Evolutionary conservation across 805 yeast species (phyloP).

Genomic region (Starmerella potacharoeniae): DNA sequence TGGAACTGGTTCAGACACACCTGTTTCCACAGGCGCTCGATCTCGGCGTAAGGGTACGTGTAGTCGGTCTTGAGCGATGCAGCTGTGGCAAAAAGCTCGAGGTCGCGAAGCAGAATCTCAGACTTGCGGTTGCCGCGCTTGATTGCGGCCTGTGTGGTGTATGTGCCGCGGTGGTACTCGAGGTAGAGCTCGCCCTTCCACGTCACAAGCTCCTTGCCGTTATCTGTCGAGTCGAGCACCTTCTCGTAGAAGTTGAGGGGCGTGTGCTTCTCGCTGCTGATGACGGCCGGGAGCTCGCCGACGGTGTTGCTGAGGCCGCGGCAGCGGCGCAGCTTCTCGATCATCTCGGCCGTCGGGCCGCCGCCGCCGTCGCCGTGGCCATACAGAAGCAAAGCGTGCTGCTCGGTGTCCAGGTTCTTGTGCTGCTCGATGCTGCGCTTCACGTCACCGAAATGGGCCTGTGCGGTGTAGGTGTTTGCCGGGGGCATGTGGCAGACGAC

Average conservation of each 20-base stretch:
- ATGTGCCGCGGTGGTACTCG: slow-evolving; percentile 95
- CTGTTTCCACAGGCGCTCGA: slow-evolving; percentile 75
- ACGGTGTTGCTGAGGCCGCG: slow-evolving; percentile 80
- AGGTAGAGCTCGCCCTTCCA: slow-evolving; percentile 93
- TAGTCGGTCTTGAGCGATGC: slow-evolving; percentile 46
- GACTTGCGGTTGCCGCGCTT: slow-evolving; percentile 67
- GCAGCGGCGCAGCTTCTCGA: slow-evolving; percentile 83
- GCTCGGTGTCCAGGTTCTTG: slow-evolving; percentile 70
- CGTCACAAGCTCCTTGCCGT: slow-evolving; percentile 60
- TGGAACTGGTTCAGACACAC: slow-evolving; percentile 88
- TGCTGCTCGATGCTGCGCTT: slow-evolving; percentile 68
- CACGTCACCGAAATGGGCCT: slow-evolving; percentile 88
- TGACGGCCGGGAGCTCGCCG: slow-evolving; percentile 55
- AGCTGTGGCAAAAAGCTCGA: slow-evolving; percentile 74
- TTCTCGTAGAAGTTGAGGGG: slow-evolving; percentile 72
- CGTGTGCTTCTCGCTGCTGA: slow-evolving; percentile 47
- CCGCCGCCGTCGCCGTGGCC: slow-evolving; percentile 99
- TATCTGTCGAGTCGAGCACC: slow-evolving; percentile 47
- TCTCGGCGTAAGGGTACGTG: slow-evolving; percentile 57
- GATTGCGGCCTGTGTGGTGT: slow-evolving; percentile 83
- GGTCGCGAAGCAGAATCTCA: slow-evolving; percentile 70
- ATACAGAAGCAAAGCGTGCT: slow-evolving; percentile 66
- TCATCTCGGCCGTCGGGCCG: slow-evolving; percentile 89
- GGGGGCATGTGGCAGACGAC: slow-evolving; percentile 97
- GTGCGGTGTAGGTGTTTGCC: slow-evolving; percentile 87